Base-by-base conservation (phyloP, 1,284 basidiomycete species). In the Rhodofomes roseus region DNA sequence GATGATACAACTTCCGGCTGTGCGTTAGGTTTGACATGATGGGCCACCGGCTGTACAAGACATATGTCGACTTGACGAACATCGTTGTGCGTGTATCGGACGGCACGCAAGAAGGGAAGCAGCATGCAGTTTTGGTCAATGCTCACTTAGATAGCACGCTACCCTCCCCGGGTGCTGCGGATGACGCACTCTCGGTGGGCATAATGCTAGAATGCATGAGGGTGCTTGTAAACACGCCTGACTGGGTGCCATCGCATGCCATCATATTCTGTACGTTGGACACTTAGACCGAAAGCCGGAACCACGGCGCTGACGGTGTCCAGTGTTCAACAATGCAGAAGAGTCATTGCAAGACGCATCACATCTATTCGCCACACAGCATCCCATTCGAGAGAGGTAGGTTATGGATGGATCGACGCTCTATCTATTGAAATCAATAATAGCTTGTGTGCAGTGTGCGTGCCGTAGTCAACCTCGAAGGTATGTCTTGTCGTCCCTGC, bases 241-340 rank as follows among this genome's bases (percentile, higher is more conserved):
- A 80, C 50, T 89, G 87, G 87, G 77, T 85, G 12, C 92, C 96
- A 0, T 83, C 83, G 57, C 87, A 95, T 71, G 83, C 93, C 4
- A 82, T 96, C 63, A 82, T 99, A 12, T 95, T 99, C 70, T 76
- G 93, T 95, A 66, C 73, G 92, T 78, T 16, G 20, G 4, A 22
- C n/a, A 29, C 14, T 25, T 27, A 2, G 3, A 23, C 11, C 1
- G 3, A 1, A 14, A 16, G 23, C 20, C 39, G 1, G 8, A 27
- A 43, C 12, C 6, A 7, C 7, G 6, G 34, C 34, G 34, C 7
- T 6, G 34, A 36, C 48, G 20, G 56, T 1, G 25, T 52, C 20
- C 63, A 95, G 93, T 98, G 62, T 98, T 97, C 79, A 98, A 98
- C 70, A 87, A 97, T 62, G 97, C 92, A 6, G 96, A 99, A 71